Evolutionary conservation across 805 yeast genomes (phyloP), one percentile per base, ranked within the genome.

Genomic region (Suhomyces sp.): DNA sequence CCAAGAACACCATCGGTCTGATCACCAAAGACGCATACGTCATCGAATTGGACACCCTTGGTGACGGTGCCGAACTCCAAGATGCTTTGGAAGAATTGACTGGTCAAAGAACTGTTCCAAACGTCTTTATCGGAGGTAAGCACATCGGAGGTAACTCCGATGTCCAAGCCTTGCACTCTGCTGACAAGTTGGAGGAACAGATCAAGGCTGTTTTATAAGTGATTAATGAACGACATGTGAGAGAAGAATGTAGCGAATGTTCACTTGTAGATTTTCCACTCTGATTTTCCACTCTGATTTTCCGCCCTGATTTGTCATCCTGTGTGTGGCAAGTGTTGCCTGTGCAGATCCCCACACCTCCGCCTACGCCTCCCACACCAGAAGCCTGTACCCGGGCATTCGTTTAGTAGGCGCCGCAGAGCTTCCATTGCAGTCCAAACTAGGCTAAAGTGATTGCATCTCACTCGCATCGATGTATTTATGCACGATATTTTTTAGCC

Each of bases 131-230:
- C 69, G 85, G 79, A 47, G 97, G 97, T 56, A 81, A 92, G 73
- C 97, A 91, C 77, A 84, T 93, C 65, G 99, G 99, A 55, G 99
- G 99, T 57, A 90, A 91, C 81, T 86, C 92, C 40, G 97, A 90
- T 61, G 76, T 93, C 58, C 96, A 91, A 73, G 77, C 80, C 50
- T 80, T 92, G 68, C 78, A 82, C 60, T 77, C 84, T 23, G 62
- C 70, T 46, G 94, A 87, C 61, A 68, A 84, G 70, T 81, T 90
- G 65, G 82, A 79, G 54, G 53, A 59, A 40, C 64, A 68, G 57
- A 67, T 72, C 57, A 72, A 71, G 62, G 74, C 76, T 59, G 76
- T 61, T 52, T 69, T 72, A 56, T 72, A 71, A 57, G 26, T 42
- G 12, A 38, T 19, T 38, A 19, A 38, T 38, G 2, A 36, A n/a